Conservation (phyloP, 495 filamentous ascomycete genomes). For the Neurospora sp. region DNA sequence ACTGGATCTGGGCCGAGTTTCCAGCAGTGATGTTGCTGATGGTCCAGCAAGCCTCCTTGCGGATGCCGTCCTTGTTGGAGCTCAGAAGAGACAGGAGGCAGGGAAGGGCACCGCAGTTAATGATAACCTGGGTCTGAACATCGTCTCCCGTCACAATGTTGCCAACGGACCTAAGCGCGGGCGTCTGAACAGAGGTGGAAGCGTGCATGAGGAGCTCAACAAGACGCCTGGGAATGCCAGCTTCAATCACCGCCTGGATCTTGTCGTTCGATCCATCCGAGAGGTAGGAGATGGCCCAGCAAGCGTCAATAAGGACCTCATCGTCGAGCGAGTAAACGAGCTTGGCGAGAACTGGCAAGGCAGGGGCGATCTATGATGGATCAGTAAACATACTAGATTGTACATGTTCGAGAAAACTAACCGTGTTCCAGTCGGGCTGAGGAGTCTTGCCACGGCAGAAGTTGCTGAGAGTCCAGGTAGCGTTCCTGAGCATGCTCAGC, state of each 20-base stretch:
- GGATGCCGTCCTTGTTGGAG: constrained; percentile 96
- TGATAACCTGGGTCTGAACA: constrained; percentile 97
- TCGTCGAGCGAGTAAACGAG: constrained; percentile 97
- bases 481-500: constrained; percentile 97
- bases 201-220: constrained; percentile 98
- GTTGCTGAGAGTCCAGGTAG: constrained; percentile 98
- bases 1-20: constrained; percentile 94
- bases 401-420: constrained; percentile 35
- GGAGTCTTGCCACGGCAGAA: constrained; percentile 99
- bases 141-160: constrained; percentile 99
- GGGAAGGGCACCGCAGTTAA: constrained; percentile 91
- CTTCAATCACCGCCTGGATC: constrained; percentile 98
- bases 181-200: constrained; percentile 98
- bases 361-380: constrained; percentile 71
- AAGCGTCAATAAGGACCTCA: constrained; percentile 97
- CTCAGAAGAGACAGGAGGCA: constrained; percentile 85
- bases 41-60: constrained; percentile 99
- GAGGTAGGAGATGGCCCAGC: constrained; percentile 99
- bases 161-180: constrained; percentile 90
- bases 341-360: constrained; percentile 93
- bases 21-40: constrained; percentile 99
- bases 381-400: constrained; percentile 9
- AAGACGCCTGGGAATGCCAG: constrained; percentile 90
- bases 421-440: constrained; percentile 95
- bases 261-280: constrained; percentile 99